These are phyloP conservation scores for Nymphaea colorata DNA, from an alignment of 164 flowering plant genomes.

Conservation along the genomic window DNA sequence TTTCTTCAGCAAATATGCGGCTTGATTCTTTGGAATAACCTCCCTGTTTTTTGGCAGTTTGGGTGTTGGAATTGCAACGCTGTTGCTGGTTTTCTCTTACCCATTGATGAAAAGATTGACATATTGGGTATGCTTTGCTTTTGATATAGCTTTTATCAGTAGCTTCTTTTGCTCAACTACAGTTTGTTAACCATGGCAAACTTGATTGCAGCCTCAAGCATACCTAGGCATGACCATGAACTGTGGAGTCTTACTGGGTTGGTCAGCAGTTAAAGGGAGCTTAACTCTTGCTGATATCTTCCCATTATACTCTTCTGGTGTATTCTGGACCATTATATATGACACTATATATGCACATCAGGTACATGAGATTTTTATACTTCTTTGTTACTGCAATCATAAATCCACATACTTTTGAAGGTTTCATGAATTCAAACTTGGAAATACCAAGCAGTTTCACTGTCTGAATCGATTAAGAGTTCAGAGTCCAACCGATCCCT, in stretches of 20 bases:
- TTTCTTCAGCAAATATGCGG: too few species aligned
- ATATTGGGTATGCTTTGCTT: conserved; percentile 55
- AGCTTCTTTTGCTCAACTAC: too few species aligned
- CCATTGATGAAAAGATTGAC: conserved; percentile 98
- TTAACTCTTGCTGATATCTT: conserved; percentile 64
- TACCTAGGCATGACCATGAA: conserved; percentile 89
- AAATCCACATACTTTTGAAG: too few species aligned
- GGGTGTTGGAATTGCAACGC: conserved; percentile 21
- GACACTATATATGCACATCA: conserved; percentile 99
- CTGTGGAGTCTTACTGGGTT: conserved; percentile 96
- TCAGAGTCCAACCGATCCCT: too few species aligned
- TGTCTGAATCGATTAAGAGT: too few species aligned
- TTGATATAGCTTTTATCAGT: not conserved
- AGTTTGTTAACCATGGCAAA: too few species aligned
- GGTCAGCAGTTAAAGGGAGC: conserved; percentile 86
- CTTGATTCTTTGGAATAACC: too few species aligned
- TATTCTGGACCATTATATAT: conserved; percentile 98
- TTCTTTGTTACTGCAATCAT: not conserved
- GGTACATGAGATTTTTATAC: conserved; percentile 25
- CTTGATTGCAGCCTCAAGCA: conserved; percentile 80
- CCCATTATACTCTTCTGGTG: conserved; percentile 79
- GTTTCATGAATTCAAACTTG: too few species aligned
- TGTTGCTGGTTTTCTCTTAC: conserved; percentile 92
- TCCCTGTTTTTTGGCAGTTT: too few species aligned
- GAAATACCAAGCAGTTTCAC: too few species aligned